phyloP scores from a whole-genome alignment of 768 basidiomycete genomes.

The Galerina sulciceps region DNA sequence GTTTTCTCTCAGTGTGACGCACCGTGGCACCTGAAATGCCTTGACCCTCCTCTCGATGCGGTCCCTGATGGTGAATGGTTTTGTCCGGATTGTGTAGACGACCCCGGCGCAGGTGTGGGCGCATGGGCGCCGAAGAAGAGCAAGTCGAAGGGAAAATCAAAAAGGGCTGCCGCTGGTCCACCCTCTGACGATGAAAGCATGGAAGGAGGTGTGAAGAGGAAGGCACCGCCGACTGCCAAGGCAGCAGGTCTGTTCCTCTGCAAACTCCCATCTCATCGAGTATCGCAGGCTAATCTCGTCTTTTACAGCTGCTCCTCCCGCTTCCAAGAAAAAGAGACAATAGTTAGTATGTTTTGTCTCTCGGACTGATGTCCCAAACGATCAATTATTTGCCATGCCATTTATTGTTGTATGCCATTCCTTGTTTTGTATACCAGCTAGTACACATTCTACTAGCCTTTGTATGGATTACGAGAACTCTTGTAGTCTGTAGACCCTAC shows the following conservation, averaged over 20 bases:
- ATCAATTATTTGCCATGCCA: no score
- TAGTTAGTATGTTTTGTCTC: slow-evolving; percentile 13
- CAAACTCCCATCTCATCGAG: not conserved
- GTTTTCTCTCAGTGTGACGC: slow-evolving; percentile 72
- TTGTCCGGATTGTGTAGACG: slow-evolving; percentile 73
- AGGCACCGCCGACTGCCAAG: slow-evolving; percentile 21
- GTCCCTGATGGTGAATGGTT: slow-evolving; percentile 94
- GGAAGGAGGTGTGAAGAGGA: slow-evolving; percentile 22
- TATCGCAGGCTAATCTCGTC: not conserved
- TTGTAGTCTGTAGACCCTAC: slow-evolving; percentile 7
- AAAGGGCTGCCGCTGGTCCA: slow-evolving; percentile 24
- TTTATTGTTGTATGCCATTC: not conserved
- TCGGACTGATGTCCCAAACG: not conserved
- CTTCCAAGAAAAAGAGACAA: slow-evolving; percentile 34
- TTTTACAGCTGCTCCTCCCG: slow-evolving; percentile 19
- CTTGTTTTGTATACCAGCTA: not conserved
- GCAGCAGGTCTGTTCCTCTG: slow-evolving; percentile 13
- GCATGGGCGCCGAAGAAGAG: slow-evolving; percentile 34
- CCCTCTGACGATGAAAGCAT: slow-evolving; percentile 13
- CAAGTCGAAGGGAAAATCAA: slow-evolving; percentile 29
- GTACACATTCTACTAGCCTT: slow-evolving; percentile 7
- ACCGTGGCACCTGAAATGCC: slow-evolving; percentile 85
- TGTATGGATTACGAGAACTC: not conserved
- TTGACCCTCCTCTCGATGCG: slow-evolving; percentile 73
- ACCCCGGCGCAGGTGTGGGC: slow-evolving; percentile 60